A percentile compares a stretch with the other conserved stretches of the same genome.
Evolutionary conservation across 73 alveolate species (phyloP).

Genomic region (Paramecium octaurelia): DNA sequence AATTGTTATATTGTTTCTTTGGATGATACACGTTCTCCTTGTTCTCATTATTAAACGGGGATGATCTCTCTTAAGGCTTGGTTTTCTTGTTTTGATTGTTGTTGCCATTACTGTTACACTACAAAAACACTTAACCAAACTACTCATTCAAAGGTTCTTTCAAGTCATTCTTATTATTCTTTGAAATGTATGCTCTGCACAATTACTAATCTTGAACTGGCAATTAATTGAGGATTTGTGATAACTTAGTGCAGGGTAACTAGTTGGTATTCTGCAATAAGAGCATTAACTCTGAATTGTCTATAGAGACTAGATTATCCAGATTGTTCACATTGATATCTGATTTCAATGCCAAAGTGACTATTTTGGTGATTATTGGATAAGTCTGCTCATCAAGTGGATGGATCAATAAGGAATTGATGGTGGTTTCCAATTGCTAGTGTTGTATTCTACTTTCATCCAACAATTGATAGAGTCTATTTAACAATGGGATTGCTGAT

Average conservation of each 20-base stretch:
- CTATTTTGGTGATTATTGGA: not conserved
- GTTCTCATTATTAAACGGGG: constrained; percentile 7
- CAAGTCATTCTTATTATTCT: constrained; percentile 26
- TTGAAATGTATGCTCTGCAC: not conserved
- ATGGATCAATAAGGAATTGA: not conserved
- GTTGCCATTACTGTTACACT: not conserved
- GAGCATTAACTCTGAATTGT: not conserved
- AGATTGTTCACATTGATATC: not conserved
- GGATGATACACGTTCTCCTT: constrained; percentile 33
- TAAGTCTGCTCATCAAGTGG: not conserved
- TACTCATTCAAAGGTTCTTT: constrained; percentile 44
- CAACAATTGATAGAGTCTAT: not conserved
- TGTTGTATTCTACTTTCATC: not conserved
- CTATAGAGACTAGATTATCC: not conserved
- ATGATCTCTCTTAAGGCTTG: not conserved
- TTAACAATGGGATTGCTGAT: not conserved
- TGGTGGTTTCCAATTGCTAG: not conserved
- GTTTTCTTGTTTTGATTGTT: not conserved
- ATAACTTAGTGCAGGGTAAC: not conserved
- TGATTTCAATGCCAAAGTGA: not conserved
- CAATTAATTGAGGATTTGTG: not conserved
- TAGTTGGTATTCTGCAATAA: not conserved
- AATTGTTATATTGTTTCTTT: not conserved
- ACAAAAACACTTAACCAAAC: constrained; percentile 27
- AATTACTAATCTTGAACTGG: not conserved